Evolutionary conservation across 805 yeast species (phyloP), one percentile per base, ranked within the genome.

Genomic region (Millerago galiae): DNA sequence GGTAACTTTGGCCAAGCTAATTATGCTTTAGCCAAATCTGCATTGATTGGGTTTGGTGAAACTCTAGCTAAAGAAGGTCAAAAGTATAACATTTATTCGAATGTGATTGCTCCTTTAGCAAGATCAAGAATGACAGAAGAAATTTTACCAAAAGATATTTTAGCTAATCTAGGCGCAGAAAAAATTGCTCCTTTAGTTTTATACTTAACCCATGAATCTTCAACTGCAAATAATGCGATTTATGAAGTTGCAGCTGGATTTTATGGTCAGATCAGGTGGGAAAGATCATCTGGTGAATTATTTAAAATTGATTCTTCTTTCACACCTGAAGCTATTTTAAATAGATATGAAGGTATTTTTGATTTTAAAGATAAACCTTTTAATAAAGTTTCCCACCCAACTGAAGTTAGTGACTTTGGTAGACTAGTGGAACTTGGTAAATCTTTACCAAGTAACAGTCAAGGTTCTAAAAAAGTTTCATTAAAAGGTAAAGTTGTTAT

Each of bases 1-100:
- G 99, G 99, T 48, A 89, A 89, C 67, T 91, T 90, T 66, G 99
- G 99, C 38, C 99, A 91, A 68, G 79, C 95, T 33, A 91, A 91
- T 68, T 91, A 91, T 67, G 81, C 96, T 1, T 90, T 96, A 25
- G 97, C 96, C 17, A 91, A 91, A 65, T 69, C 85, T 48, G 98
- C 86, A 14, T 69, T 89, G 41, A 85, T 91, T 43, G 98, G 97
- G 10, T 78, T 91, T 54, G 83, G 95, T 37, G 96, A 91, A 65
- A 89, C 97, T 8, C 75, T 90, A 58, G 95, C 97, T 21, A 90
- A 88, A 67, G 99, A 91, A 67, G 99, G 99, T 52, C 75, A 63
- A 40, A 86, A 75, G 60, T 78, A 84, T 68, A 88, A 89, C 67
- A 91, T 91, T 60, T 69, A 70, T 48, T 87, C 84, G 37, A 91